These are phyloP conservation scores for Lachancea cidri DNA, from an alignment of 805 yeast genomes.

Conservation along the genomic window DNA sequence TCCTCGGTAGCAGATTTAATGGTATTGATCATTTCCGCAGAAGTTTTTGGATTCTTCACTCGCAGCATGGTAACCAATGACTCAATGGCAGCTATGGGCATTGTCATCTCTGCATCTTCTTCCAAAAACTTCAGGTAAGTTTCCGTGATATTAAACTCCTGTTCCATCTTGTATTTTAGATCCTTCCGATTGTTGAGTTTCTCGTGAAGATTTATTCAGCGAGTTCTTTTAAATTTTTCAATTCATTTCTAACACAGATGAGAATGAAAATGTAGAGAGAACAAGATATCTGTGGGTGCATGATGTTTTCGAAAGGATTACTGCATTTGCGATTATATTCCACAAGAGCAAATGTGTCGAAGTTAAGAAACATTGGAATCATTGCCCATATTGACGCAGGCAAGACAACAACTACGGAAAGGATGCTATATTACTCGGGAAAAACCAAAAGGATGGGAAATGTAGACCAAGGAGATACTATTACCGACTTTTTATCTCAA, in stretches of 20 bases:
- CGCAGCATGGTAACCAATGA: constrained; percentile 78
- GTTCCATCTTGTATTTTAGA: constrained; percentile 14
- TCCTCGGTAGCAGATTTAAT: constrained; percentile 71
- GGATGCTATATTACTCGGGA: constrained; percentile 90
- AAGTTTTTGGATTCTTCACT: constrained; percentile 84
- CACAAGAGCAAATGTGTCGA: constrained; percentile 14
- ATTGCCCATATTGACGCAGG: constrained; percentile 99
- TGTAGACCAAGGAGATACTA: constrained; percentile 95
- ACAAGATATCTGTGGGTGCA: too few species aligned
- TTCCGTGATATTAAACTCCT: constrained; percentile 73
- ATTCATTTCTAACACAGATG: not conserved
- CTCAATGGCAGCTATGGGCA: constrained; percentile 99
- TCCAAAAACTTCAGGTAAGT: constrained; percentile 74
- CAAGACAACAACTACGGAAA: constrained; percentile 94
- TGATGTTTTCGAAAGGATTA: not conserved
- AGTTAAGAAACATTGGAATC: constrained; percentile 82
- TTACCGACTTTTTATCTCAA: constrained; percentile 85
- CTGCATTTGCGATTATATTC: constrained; percentile 2
- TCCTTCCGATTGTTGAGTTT: not conserved
- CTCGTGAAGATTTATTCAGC: not conserved
- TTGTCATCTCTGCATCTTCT: constrained; percentile 94
- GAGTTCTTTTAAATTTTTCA: not conserved
- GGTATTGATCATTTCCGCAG: constrained; percentile 83
- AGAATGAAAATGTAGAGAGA: too few species aligned
- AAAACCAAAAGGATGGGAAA: constrained; percentile 76